These are phyloP conservation scores for Haematococcus lacustris DNA, from an alignment of 139 green algal genomes.

Conservation along the genomic window DNA sequence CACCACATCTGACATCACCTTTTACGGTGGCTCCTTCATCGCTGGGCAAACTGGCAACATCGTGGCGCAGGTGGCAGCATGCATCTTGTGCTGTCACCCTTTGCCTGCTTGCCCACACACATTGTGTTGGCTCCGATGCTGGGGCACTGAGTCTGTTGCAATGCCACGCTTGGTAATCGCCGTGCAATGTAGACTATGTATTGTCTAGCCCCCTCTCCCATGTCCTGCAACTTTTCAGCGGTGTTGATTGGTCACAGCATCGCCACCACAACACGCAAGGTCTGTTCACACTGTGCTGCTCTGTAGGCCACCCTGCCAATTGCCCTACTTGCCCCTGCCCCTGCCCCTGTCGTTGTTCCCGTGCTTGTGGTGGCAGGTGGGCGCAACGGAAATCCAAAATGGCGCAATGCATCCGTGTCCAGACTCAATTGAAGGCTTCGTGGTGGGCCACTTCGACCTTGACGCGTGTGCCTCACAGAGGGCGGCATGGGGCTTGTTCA, in stretches of 20 bases:
- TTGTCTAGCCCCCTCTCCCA: not conserved
- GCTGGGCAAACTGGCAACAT: slow-evolving; percentile 41
- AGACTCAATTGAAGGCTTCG: not conserved
- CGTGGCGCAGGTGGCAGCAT: slow-evolving; percentile 35
- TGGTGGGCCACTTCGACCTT: slow-evolving; percentile 56
- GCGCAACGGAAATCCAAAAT: not conserved
- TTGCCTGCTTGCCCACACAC: not conserved
- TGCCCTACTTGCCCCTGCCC: not conserved
- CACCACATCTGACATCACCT: slow-evolving; percentile 47
- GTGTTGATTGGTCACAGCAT: not conserved
- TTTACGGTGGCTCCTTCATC: slow-evolving; percentile 79
- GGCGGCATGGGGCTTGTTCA: slow-evolving; percentile 67
- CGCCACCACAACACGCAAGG: not conserved
- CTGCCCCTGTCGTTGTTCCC: not conserved
- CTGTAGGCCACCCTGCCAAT: no score
- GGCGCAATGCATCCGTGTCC: not conserved
- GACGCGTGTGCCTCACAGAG: slow-evolving; percentile 35
- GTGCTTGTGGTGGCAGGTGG: not conserved
- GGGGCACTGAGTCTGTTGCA: not conserved
- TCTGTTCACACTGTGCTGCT: not conserved
- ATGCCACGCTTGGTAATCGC: not conserved
- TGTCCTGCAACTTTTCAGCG: not conserved
- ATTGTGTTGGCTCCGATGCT: not conserved
- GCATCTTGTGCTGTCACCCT: no score
- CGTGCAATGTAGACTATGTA: not conserved